These are phyloP conservation scores for Metschnikowia continentalis DNA, from an alignment of 805 yeast genomes.

Conservation along the genomic window DNA sequence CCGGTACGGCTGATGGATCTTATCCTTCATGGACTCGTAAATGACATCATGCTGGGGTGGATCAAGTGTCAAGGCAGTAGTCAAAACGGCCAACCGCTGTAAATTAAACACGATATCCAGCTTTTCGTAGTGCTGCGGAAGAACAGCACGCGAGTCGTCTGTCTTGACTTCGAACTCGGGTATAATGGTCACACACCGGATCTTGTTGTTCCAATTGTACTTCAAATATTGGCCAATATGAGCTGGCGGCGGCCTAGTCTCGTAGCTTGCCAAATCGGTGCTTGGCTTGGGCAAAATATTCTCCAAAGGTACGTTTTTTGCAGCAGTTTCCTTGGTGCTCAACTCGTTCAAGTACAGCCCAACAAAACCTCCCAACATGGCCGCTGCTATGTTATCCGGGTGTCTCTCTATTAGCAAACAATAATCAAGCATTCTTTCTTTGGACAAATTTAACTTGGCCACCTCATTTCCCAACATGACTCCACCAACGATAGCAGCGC, in stretches of 20 bases:
- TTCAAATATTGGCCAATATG: constrained; percentile 86
- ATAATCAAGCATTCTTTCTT: constrained; percentile 84
- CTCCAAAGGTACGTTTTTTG: constrained; percentile 79
- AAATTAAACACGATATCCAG: constrained; percentile 86
- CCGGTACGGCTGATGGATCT: constrained; percentile 96
- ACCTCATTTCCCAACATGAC: constrained; percentile 84
- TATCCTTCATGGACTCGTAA: constrained; percentile 94
- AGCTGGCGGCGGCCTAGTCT: constrained; percentile 57
- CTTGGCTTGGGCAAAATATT: constrained; percentile 74
- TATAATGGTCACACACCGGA: constrained; percentile 85
- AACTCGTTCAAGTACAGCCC: constrained; percentile 89
- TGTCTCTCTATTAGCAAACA: constrained; percentile 97
- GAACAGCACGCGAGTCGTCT: constrained; percentile 83
- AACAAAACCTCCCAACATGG: constrained; percentile 98
- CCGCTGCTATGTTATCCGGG: constrained; percentile 97
- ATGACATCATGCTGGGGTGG: constrained; percentile 81
- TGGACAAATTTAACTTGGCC: constrained; percentile 67
- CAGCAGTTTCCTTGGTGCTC: constrained; percentile 61
- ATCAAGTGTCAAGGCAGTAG: constrained; percentile 83
- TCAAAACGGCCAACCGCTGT: constrained; percentile 88
- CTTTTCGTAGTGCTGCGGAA: constrained; percentile 75
- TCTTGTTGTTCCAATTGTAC: constrained; percentile 75
- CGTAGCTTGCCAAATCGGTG: constrained; percentile 52
- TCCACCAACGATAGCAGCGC: constrained; percentile 98
- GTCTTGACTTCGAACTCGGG: constrained; percentile 95